Base-by-base conservation (phyloP, 805 yeast species). In the Saturnispora bothae region DNA sequence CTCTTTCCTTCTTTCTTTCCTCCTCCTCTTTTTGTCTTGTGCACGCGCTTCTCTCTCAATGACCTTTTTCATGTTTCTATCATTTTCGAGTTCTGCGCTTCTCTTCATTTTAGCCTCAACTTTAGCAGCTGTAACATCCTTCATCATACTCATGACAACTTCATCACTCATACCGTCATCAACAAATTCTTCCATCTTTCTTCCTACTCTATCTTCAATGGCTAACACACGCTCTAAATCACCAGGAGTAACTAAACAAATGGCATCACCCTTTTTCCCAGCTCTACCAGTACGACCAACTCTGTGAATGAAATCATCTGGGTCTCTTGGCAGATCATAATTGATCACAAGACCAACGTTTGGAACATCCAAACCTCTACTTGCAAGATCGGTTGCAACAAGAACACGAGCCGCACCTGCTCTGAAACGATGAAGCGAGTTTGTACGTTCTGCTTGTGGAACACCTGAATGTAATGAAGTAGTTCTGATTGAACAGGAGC, bases 281-380 rank as follows among this genome's bases (percentile, higher is more conserved):
- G 97, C 97, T 71, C 98, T 82, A 8, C 97, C 98, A 25, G 96
- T 86, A 66, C 96, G 79, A 41, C 96, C 96, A 25, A 88, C 96
- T 60, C 95, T 67, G 57, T 82, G 94, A 48, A 82, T 78, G 51
- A 79, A 82, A 9, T 86, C 83, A 56, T 82, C 83, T 4, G 89
- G 82, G 53, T 82, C 92, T 17, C 84, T 78, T 20, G 94, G 92
- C 38, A 82, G 75, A 54, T 82, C 92, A 49, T 76, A 82, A 54
- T 82, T 82, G 32, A 82, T 64, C 28, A 82, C 92, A 42, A 80
- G 60, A 53, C 80, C 89, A 34, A 82, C 92, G 17, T 76, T 65
- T 10, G 94, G 89, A 39, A 82, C 82, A 69, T 82, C 94, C 51
- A 82, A 68, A 43, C 94, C 94, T 68, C 94, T 76, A 7, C 89